Evolutionary conservation across 495 filamentous ascomycete species (phyloP).

Genomic region (Xanthoparmelia taractica): DNA sequence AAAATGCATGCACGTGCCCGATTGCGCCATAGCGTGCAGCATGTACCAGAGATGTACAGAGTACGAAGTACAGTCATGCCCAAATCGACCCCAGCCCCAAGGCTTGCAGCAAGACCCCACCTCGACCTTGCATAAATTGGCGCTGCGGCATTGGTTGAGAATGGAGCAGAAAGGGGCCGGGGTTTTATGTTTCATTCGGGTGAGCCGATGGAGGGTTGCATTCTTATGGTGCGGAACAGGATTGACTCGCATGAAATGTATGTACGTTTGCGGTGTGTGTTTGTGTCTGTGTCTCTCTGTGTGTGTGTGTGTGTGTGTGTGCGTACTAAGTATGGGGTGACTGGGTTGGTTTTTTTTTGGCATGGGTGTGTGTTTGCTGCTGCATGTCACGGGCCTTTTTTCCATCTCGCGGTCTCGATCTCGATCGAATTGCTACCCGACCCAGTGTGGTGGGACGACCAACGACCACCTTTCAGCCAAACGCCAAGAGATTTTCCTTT

Average conservation of each 20-base stretch:
- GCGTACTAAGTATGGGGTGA: no score
- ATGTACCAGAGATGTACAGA: no score
- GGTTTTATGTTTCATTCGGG: neutral
- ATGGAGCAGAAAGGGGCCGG: no score
- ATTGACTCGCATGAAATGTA: neutral
- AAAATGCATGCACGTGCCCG: neutral
- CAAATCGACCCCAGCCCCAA: no score
- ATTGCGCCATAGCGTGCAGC: conserved; percentile 3
- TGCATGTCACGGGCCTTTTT: neutral
- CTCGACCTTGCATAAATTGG: neutral
- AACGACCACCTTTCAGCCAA: neutral
- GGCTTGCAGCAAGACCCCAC: neutral
- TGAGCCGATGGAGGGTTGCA: neutral
- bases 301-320: no score
- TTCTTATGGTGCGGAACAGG: neutral
- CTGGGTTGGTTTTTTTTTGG: no score
- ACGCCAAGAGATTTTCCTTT: neutral
- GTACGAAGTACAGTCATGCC: no score
- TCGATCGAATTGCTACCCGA: conserved; percentile 1
- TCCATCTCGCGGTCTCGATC: conserved; percentile 3
- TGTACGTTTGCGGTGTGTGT: no score
- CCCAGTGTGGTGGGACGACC: neutral
- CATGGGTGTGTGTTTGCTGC: neutral
- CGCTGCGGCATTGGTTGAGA: no score
- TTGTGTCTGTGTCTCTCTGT: no score